Base-by-base conservation (phyloP, 345 rosid species). In the Gossypium anomalum region DNA sequence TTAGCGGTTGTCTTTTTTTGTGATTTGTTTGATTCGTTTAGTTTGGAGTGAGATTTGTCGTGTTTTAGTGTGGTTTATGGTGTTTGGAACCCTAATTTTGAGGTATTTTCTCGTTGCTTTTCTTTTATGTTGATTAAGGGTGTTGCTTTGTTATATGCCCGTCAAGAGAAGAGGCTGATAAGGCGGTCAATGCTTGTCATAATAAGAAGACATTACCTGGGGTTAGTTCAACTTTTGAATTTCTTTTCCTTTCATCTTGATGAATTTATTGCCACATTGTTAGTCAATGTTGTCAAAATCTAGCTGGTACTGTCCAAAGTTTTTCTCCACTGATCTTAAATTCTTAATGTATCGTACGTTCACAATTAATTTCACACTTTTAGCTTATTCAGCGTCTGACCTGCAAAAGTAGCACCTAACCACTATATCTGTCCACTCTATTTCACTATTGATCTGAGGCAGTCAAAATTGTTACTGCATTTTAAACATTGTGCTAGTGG, bases 81-180 rank as follows among this genome's bases (percentile, higher is more conserved):
- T 38, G 73, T 69, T 78, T 44, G 62, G 67, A 84, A 87, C 91
- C 93, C 96, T 93, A 91, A 88, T 85, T 80, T 78, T 51, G 69
- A 23, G 48, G 43, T 62, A 2, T 52, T 51, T 17, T 51, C 22
- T 51, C 59, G 60, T 67, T 12, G 20, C 52, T 43, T 49, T 12
- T 44, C 52, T 43, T 49, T 53, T 22, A 19, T 19, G 52, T 55
- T 58, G 57, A 38, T 75, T 74, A 27, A 93, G 98, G 99, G 2
- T 96, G 97, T 81, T 96, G 99, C 85, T 96, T 96, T 84, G 83
- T 96, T 56, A 81, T 89, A 72, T 93, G 98, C 70, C 99, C 99
- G 48, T 96, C 99, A 47, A 87, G 97, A 83, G 80, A 87, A 67
- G 99, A 96, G 88, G 99, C 99, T 15, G 99, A 96, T 82, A 96